These are phyloP conservation scores for Brassica hybrid DNA, from an alignment of 441 rosid species.

Conservation along the genomic window DNA sequence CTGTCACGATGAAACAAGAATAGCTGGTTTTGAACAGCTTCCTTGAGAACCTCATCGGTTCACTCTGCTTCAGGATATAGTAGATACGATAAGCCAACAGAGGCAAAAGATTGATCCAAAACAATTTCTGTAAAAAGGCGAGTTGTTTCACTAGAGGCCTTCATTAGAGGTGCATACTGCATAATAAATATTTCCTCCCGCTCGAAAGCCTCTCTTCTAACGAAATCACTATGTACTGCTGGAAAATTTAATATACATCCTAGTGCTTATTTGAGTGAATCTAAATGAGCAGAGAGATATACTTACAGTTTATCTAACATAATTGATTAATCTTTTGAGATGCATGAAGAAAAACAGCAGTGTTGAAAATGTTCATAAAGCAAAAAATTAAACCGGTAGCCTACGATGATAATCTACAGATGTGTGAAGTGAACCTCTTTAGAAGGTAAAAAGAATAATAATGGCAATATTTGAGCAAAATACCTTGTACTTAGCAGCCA, in stretches of 20 bases:
- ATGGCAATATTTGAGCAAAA: conserved; percentile 34
- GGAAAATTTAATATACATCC: conserved; percentile 8
- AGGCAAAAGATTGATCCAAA: conserved; percentile 11
- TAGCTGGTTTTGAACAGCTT: conserved; percentile 32
- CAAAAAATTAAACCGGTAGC: conserved; percentile 13
- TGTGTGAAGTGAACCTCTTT: conserved; percentile 14
- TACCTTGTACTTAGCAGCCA: conserved; percentile 98
- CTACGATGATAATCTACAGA: conserved; percentile 37
- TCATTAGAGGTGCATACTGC: conserved; percentile 14
- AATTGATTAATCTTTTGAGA: conserved; percentile 13
- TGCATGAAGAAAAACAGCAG: conserved; percentile 18
- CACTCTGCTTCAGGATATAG: conserved; percentile 21
- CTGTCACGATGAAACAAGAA: neutral
- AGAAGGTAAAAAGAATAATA: conserved; percentile 25
- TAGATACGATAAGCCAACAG: conserved; percentile 9
- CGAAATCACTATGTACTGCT: conserved; percentile 11
- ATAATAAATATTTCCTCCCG: conserved; percentile 15
- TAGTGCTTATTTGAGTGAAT: conserved; percentile 12
- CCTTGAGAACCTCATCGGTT: conserved; percentile 19
- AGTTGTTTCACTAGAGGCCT: conserved; percentile 27
- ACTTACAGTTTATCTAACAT: conserved; percentile 4
- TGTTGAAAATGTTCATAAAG: conserved; percentile 11
- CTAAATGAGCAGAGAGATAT: neutral
- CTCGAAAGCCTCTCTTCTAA: conserved; percentile 9
- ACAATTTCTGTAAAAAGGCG: conserved; percentile 15